Base-by-base conservation (phyloP, 768 basidiomycete genomes). In the Psilocybe subaeruginosa region DNA sequence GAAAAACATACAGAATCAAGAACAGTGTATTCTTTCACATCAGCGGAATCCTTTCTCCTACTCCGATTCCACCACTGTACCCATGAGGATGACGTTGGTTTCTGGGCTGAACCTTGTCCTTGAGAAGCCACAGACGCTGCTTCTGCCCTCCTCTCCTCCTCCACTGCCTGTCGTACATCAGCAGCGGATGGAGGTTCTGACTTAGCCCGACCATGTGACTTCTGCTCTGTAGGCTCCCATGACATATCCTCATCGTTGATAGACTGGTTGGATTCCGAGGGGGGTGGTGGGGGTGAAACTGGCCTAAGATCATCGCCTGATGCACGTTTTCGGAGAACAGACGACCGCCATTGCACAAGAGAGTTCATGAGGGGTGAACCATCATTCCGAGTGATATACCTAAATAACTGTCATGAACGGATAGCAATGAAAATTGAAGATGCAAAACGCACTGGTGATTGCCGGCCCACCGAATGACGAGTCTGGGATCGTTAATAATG, bases 61-160 rank as follows among this genome's bases (percentile, higher is more conserved):
- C 85, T 88, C 17, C 90, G 79, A 62, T 83, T 87, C 92, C 91
- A 95, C 93, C 93, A 94, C 41, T 86, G 83, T 39, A 84, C 85
- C 93, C 92, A 94, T n/a, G 87, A 88, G 0, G 84, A 82, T 12
- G 86, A 85, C 0, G 83, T 82, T 3, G 84, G 82, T 66, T 80
- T 79, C 39, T 66, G 68, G 7, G 63, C 58, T 3, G 71, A 62
- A 8, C 63, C 58, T 51, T 59, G 58, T 1, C 50, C 33, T 29
- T 64, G 51, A 8, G 56, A 37, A 11, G 7, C 45, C 14, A 31
- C 55, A 33, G 50, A 9, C 8, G 33, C 23, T 23, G 61, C 35
- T n/a, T 55, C 63, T n/a, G 45, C 48, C 23, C 65, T 58, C 17
- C 41, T 53, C 16, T 64, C 64, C 8, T 61, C 63, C 17, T 61